A percentile compares a stretch with the other conserved stretches of the same genome.
phyloP scores from a whole-genome alignment of 2,329 filamentous ascomycete genomes.

The Penicillium sp. region DNA sequence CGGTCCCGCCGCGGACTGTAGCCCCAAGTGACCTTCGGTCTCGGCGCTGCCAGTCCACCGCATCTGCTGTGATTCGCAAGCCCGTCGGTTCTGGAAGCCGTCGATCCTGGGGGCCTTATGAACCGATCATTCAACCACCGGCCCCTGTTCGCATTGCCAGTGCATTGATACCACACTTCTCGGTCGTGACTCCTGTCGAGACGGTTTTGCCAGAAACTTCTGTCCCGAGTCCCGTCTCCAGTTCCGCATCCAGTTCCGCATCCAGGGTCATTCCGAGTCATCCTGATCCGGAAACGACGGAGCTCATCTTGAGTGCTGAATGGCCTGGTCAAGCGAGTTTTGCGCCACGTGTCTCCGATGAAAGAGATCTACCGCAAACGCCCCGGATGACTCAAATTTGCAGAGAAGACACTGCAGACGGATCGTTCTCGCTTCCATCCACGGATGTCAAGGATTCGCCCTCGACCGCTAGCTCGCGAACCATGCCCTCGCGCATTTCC shows the following conservation, averaged over 20 bases:
- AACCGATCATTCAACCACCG: constrained; percentile 17
- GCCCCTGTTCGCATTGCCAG: constrained; percentile 15
- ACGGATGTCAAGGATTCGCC: constrained; percentile 8
- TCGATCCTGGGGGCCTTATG: constrained; percentile 24
- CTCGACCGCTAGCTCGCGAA: constrained; percentile 17
- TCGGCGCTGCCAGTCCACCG: constrained; percentile 19
- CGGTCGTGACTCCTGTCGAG: constrained; percentile 14
- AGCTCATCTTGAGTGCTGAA: constrained; percentile 3
- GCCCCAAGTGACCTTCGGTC: constrained; percentile 17
- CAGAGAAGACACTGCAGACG: background rate
- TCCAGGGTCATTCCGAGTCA: constrained; percentile 7
- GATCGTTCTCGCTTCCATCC: constrained; percentile 2
- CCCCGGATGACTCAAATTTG: constrained; percentile 3
- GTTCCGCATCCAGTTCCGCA: background rate
- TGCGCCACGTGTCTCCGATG: background rate
- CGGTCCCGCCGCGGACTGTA: constrained; percentile 32
- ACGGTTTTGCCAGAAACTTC: background rate
- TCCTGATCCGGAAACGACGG: constrained; percentile 12
- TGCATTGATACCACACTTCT: constrained; percentile 31
- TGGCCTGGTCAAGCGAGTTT: background rate
- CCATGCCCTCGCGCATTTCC: constrained; percentile 20
- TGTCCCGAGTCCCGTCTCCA: too few relatives aligned
- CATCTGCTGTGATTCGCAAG: constrained; percentile 33
- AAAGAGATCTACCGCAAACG: constrained; percentile 4
- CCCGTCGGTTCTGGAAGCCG: constrained; percentile 33